phyloP scores from a whole-genome alignment of 2,329 filamentous ascomycete genomes.

The Neonectria punicea region DNA sequence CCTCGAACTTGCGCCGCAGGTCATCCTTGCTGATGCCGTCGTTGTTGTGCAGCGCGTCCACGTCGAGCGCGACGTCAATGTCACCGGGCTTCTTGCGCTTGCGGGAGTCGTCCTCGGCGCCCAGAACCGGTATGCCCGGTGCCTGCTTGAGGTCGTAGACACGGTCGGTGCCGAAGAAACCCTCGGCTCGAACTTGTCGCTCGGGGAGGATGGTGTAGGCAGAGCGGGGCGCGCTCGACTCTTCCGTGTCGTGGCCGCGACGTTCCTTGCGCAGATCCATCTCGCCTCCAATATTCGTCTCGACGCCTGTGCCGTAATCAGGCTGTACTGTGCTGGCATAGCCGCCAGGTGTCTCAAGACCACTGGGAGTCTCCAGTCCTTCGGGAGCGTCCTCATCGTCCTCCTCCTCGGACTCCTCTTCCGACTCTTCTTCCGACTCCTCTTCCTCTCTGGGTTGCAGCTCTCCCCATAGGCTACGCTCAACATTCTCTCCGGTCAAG shows the following conservation, averaged over 20 bases:
- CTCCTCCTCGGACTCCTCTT: slow-evolving; percentile 76
- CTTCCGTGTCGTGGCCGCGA: slow-evolving; percentile 88
- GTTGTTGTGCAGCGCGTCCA: slow-evolving; percentile 78
- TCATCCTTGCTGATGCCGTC: slow-evolving; percentile 89
- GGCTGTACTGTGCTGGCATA: slow-evolving; percentile 83
- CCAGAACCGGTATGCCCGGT: slow-evolving; percentile 76
- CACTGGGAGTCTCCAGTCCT: slow-evolving; percentile 79
- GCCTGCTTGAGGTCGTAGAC: slow-evolving; percentile 82
- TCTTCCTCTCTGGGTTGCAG: slow-evolving; percentile 81
- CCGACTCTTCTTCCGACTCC: slow-evolving; percentile 79
- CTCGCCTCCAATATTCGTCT: slow-evolving; percentile 83
- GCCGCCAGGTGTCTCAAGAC: slow-evolving; percentile 83
- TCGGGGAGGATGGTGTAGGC: slow-evolving; percentile 93
- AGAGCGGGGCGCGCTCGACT: slow-evolving; percentile 76
- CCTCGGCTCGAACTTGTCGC: slow-evolving; percentile 83
- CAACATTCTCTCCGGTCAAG: slow-evolving; percentile 77
- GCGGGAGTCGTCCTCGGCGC: slow-evolving; percentile 78
- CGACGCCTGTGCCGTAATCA: slow-evolving; percentile 76
- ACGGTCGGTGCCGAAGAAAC: slow-evolving; percentile 96
- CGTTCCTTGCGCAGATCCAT: slow-evolving; percentile 89
- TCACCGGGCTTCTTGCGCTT: slow-evolving; percentile 98
- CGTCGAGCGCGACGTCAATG: slow-evolving; percentile 90
- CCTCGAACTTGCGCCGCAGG: slow-evolving; percentile 82
- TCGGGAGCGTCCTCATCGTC: slow-evolving; percentile 70
- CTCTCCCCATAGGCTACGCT: slow-evolving; percentile 92